phyloP scores from a whole-genome alignment of 306 rosid genomes.

The Luffa aegyptiaca region DNA sequence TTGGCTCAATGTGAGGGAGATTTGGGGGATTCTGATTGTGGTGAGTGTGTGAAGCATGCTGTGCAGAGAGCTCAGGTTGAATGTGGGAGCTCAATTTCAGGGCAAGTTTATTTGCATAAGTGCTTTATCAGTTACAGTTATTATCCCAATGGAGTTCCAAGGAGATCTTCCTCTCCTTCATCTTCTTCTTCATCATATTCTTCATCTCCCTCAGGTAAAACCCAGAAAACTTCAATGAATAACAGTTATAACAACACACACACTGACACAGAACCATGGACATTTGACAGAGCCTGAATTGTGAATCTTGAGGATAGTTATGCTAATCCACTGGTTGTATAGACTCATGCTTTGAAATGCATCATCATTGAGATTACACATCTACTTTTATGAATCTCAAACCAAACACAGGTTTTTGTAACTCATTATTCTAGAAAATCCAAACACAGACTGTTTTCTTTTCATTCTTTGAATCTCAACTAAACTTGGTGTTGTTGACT shows the following conservation, averaged over 20 bases:
- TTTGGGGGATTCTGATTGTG: constrained; percentile 82
- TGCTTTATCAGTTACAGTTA: constrained; percentile 76
- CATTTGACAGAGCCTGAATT: background rate
- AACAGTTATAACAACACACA: background rate
- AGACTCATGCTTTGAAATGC: background rate
- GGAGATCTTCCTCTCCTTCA: constrained; percentile 43
- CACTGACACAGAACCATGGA: background rate
- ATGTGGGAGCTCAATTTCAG: constrained; percentile 78
- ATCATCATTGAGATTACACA: background rate
- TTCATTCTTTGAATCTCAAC: background rate
- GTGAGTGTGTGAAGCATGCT: constrained; percentile 62
- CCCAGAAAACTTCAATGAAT: background rate
- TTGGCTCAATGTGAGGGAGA: constrained; percentile 93
- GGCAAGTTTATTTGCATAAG: constrained; percentile 73
- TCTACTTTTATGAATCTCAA: background rate
- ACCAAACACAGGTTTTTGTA: background rate
- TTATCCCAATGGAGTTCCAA: constrained; percentile 88
- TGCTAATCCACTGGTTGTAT: background rate
- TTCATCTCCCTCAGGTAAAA: constrained; percentile 15
- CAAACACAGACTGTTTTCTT: too few relatives aligned
- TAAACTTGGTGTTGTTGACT: background rate
- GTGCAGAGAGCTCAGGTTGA: constrained; percentile 80
- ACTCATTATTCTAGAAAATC: too few relatives aligned
- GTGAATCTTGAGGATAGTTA: background rate
- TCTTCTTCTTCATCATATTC: constrained; percentile 30